Conservation (phyloP, 1,284 basidiomycete species). For the Moniliophthora roreri region DNA sequence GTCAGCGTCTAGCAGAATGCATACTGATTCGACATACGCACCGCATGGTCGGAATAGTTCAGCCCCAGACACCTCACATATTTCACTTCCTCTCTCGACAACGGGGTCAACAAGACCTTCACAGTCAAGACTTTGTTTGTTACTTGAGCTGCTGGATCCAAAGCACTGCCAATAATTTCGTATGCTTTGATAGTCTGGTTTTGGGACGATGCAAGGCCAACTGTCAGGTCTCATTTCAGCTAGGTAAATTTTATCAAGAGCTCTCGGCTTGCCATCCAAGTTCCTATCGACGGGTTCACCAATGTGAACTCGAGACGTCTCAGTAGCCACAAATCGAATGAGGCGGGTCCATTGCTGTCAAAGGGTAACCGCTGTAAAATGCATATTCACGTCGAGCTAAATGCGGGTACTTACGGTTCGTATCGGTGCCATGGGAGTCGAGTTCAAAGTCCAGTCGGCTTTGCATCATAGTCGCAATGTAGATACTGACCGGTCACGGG, state of each 20-base stretch:
- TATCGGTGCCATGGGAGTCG: constrained; percentile 54
- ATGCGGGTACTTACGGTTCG: constrained; percentile 43
- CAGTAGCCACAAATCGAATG: constrained; percentile 81
- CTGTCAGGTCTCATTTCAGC: constrained; percentile 32
- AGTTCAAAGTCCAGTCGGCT: too few species aligned
- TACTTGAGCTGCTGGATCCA: constrained; percentile 63
- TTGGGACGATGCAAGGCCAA: constrained; percentile 63
- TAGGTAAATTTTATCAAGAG: background rate
- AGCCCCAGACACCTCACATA: constrained; percentile 78
- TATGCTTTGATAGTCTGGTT: constrained; percentile 59
- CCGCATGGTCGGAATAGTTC: constrained; percentile 81
- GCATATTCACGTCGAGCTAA: background rate
- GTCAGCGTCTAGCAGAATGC: too few species aligned
- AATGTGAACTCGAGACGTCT: constrained; percentile 71
- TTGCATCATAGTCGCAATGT: too few species aligned
- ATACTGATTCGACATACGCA: constrained; percentile 37
- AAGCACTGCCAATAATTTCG: constrained; percentile 66
- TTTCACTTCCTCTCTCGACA: constrained; percentile 63
- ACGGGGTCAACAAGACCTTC: constrained; percentile 67
- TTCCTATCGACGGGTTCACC: constrained; percentile 73
- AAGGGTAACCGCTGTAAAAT: background rate
- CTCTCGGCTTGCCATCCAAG: constrained; percentile 53
- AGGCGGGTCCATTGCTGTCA: constrained; percentile 74
- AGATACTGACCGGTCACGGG: too few species aligned
- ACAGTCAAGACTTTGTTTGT: constrained; percentile 67